Evolutionary conservation across 179 eudicot genomes (phyloP).

Genomic region (Camellia oleifera): DNA sequence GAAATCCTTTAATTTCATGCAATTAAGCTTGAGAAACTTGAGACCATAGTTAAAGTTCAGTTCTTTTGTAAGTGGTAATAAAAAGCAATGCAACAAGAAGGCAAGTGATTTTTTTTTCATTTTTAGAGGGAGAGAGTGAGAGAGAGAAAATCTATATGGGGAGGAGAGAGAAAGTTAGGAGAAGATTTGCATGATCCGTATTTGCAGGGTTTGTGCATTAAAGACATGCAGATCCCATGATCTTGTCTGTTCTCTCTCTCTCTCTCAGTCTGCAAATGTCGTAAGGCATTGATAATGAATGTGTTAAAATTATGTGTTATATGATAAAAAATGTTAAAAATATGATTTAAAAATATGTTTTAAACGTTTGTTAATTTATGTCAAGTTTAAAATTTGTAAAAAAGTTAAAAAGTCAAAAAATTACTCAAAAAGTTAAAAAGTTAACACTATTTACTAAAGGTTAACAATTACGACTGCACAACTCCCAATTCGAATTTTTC

Average conservation of each 20-base stretch:
- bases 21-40: not conserved
- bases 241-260: slow-evolving; percentile 17
- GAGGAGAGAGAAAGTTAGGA: not conserved
- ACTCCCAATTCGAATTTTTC: no score
- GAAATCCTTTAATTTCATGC: not conserved
- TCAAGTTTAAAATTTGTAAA: no score
- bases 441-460: no score
- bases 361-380: no score
- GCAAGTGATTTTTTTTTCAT: not conserved
- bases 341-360: no score
- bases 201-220: slow-evolving; percentile 22
- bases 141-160: not conserved
- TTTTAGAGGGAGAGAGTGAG: not conserved
- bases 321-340: no score
- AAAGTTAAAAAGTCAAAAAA: no score
- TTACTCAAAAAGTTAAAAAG: no score
- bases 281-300: no score
- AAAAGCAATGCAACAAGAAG: not conserved
- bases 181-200: slow-evolving; percentile 23
- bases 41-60: not conserved
- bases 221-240: slow-evolving; percentile 21
- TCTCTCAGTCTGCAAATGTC: not conserved
- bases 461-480: no score
- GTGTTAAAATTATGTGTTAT: no score
- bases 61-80: not conserved